Evolutionary conservation across 345 rosid genomes (phyloP).

Genomic region (Bretschneidera sinensis): DNA sequence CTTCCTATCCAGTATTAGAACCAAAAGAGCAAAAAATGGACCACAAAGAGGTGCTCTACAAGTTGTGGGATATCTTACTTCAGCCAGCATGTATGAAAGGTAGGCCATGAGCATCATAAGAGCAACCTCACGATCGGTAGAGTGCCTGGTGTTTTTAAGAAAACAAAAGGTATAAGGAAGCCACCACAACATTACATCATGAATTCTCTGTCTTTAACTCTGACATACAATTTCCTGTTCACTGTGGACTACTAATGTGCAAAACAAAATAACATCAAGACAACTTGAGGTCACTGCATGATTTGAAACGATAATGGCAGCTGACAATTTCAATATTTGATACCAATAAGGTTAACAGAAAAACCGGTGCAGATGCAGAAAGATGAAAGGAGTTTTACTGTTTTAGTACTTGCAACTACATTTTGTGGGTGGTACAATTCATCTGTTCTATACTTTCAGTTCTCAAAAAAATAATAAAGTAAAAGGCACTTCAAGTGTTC

Average conservation of each 20-base stretch:
- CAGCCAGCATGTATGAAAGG: constrained; percentile 86
- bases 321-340: background rate
- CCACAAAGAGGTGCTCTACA: constrained; percentile 8
- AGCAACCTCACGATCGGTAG: constrained; percentile 94
- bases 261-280: background rate
- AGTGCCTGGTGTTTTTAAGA: constrained; percentile 52
- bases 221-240: background rate
- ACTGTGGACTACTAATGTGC: background rate
- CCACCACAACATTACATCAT: background rate
- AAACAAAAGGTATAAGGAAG: background rate
- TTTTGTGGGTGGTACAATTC: too few species aligned
- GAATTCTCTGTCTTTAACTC: background rate
- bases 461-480: too few species aligned
- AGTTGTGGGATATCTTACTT: constrained; percentile 44
- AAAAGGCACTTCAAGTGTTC: too few species aligned
- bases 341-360: background rate
- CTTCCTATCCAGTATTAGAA: background rate
- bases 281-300: constrained; percentile 1
- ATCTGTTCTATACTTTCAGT: too few species aligned
- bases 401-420: too few species aligned
- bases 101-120: constrained; percentile 96
- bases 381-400: background rate
- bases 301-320: background rate
- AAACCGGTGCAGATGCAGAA: background rate
- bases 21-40: background rate